Conservation (phyloP, 805 yeast genomes). For the Clavispora asparagi region DNA sequence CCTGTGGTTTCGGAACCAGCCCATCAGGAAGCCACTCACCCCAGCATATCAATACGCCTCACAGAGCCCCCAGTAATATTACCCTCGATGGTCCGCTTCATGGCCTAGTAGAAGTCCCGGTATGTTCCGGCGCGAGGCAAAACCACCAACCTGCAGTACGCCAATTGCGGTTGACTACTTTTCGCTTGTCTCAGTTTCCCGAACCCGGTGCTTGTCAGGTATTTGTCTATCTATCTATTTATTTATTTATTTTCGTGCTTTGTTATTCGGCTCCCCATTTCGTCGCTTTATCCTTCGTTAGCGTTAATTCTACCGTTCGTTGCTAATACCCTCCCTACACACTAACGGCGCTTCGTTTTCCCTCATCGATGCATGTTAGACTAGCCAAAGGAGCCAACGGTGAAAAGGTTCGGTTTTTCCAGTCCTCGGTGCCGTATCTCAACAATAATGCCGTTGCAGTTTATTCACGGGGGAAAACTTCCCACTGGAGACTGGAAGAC, state of each 20-base stretch:
- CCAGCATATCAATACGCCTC: no score
- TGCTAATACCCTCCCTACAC: not conserved
- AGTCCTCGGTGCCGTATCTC: conserved; percentile 21
- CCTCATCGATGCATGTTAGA: not conserved
- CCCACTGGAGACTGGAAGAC: conserved; percentile 18
- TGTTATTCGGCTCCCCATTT: no score
- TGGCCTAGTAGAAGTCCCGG: not conserved
- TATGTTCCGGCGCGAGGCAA: not conserved
- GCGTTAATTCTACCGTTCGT: not conserved
- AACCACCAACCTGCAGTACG: not conserved
- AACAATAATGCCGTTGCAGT: conserved; percentile 8
- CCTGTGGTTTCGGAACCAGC: no score
- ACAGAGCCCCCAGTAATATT: not conserved
- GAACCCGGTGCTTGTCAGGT: not conserved
- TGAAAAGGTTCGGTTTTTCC: conserved; percentile 21
- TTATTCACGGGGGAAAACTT: conserved; percentile 6
- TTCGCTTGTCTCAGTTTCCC: not conserved
- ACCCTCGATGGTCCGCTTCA: no score
- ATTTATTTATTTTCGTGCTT: no score
- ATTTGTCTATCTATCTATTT: no score
- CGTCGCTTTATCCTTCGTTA: not conserved
- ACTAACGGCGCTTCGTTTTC: not conserved
- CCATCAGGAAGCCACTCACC: no score
- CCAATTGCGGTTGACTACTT: not conserved
- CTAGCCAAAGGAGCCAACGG: not conserved